These are phyloP conservation scores for Mediolabrus comicus DNA, from an alignment of 108 stramenopile genomes.

Conservation along the genomic window DNA sequence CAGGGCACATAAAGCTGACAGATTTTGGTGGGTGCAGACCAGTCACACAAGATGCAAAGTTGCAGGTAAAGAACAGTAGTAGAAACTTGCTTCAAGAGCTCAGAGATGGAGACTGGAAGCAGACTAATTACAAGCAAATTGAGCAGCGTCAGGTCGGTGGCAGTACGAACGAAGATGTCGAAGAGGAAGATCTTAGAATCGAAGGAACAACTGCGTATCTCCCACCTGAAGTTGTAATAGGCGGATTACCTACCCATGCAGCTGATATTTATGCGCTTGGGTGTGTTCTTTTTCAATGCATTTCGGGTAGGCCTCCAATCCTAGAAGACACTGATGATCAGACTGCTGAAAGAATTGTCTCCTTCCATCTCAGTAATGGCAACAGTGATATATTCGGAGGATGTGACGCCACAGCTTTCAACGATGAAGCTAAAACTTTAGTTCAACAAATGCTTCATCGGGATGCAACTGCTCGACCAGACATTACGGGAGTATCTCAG, in stretches of 20 bases:
- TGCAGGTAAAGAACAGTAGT: constrained; percentile 36
- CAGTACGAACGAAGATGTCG: constrained; percentile 16
- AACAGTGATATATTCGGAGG: constrained; percentile 51
- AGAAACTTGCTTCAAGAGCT: constrained; percentile 62
- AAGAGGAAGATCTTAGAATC: constrained; percentile 77
- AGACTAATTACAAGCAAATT: background rate
- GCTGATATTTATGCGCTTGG: constrained; percentile 98
- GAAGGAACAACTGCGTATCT: constrained; percentile 97
- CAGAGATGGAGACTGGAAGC: constrained; percentile 93
- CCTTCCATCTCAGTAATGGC: constrained; percentile 59
- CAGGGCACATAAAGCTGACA: constrained; percentile 94
- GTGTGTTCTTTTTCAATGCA: constrained; percentile 91
- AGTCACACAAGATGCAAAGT: constrained; percentile 67
- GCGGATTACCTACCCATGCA: constrained; percentile 64
- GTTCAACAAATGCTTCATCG: constrained; percentile 52
- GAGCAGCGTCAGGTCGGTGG: background rate
- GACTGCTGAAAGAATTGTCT: constrained; percentile 79
- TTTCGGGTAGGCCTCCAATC: constrained; percentile 91
- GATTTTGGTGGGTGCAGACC: constrained; percentile 97
- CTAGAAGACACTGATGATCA: constrained; percentile 73
- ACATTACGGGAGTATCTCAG: constrained; percentile 52
- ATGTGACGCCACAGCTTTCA: constrained; percentile 34
- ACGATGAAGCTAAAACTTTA: constrained; percentile 47
- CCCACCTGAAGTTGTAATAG: constrained; percentile 94
- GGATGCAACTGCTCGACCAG: constrained; percentile 47